These are phyloP conservation scores for Melaleuca alternifolia DNA, from an alignment of 345 rosid species.

Conservation along the genomic window DNA sequence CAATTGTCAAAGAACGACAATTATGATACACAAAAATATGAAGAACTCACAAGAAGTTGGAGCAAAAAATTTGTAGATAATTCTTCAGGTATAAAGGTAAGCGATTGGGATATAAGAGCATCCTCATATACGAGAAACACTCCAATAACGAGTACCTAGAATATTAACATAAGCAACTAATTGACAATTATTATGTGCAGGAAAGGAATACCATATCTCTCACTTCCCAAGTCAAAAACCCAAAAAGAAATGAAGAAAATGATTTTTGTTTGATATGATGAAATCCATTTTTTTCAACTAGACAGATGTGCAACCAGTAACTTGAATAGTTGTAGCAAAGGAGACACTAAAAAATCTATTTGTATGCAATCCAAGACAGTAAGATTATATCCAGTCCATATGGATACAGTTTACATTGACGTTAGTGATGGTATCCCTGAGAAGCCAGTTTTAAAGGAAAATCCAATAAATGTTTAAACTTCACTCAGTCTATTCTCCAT, in stretches of 20 bases:
- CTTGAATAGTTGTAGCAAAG: neutral
- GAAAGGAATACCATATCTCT: neutral
- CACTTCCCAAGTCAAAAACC: neutral
- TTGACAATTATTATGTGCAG: neutral
- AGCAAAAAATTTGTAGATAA: neutral
- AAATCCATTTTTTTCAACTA: neutral
- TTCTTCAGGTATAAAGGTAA: neutral
- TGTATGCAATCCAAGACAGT: neutral
- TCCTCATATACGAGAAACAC: neutral
- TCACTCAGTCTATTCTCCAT: neutral
- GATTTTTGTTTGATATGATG: neutral
- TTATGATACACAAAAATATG: neutral
- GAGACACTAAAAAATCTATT: neutral
- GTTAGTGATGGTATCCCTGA: neutral
- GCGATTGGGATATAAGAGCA: neutral
- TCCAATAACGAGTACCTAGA: neutral
- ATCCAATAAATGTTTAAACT: neutral
- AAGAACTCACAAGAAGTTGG: neutral
- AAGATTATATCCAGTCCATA: neutral
- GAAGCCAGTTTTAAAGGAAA: neutral
- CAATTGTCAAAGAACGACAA: neutral
- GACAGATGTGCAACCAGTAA: neutral
- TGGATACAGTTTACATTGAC: neutral
- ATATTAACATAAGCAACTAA: neutral
- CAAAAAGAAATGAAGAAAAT: neutral